Evolutionary conservation across 345 rosid genomes (phyloP).

Genomic region (Hibiscus trionum): DNA sequence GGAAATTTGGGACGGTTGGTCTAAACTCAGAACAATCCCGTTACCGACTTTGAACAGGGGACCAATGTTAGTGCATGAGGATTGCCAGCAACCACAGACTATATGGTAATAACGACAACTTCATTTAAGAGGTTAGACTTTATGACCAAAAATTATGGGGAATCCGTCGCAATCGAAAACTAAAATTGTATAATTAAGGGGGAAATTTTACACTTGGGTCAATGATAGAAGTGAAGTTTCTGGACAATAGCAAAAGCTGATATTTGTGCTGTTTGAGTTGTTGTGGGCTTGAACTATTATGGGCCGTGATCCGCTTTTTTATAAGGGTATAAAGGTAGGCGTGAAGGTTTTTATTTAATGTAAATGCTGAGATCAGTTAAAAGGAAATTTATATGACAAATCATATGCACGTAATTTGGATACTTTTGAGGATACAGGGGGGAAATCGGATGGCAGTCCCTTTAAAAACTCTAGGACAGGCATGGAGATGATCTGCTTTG

Average conservation of each 20-base stretch:
- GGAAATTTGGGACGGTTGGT: background rate
- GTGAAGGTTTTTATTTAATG: no score
- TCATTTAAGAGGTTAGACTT: background rate
- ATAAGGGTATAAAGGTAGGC: no score
- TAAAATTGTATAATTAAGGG: background rate
- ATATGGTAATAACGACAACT: background rate
- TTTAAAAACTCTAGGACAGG: no score
- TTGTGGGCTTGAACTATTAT: no score
- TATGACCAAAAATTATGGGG: background rate
- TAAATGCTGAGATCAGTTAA: no score
- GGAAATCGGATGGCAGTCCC: no score
- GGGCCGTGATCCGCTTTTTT: no score
- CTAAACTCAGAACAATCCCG: background rate
- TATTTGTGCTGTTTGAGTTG: background rate
- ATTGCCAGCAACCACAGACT: background rate
- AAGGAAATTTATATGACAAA: no score
- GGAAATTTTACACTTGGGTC: background rate
- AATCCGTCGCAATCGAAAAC: background rate
- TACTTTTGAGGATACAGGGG: no score
- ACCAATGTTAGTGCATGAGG: background rate
- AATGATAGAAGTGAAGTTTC: background rate
- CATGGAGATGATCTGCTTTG: no score
- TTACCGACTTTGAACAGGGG: background rate
- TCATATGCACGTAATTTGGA: no score
- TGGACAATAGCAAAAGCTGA: background rate